Evolutionary conservation across 768 basidiomycete genomes (phyloP).

Genomic region (Pisolithus marmoratus): DNA sequence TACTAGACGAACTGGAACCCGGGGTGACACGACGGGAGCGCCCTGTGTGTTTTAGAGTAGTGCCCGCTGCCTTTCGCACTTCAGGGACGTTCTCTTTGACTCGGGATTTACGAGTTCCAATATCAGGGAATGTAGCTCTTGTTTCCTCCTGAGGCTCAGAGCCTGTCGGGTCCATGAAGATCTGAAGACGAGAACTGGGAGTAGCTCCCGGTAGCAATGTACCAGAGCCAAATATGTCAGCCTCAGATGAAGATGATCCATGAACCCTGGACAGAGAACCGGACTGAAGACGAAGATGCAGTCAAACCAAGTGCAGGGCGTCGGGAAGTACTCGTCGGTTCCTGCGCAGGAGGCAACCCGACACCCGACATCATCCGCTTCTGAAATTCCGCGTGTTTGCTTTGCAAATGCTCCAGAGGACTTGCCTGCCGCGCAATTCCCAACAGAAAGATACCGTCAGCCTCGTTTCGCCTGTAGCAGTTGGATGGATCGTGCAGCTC

Average conservation of each 20-base stretch:
- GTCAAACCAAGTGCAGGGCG: conserved; percentile 44
- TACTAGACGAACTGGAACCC: conserved; percentile 19
- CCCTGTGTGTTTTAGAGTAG: conserved; percentile 60
- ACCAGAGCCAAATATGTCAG: conserved; percentile 26
- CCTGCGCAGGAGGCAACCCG: conserved; percentile 32
- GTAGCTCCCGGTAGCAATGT: conserved; percentile 30
- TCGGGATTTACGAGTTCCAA: conserved; percentile 72
- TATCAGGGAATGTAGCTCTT: conserved; percentile 55
- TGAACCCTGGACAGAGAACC: conserved; percentile 12
- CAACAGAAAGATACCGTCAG: conserved; percentile 84
- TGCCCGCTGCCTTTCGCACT: conserved; percentile 60
- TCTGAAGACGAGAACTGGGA: conserved; percentile 55
- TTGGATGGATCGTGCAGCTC: not conserved
- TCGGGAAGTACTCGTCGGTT: conserved; percentile 29
- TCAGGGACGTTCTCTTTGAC: conserved; percentile 76
- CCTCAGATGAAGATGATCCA: conserved; percentile 13
- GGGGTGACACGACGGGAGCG: conserved; percentile 48
- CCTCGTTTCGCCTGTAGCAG: conserved; percentile 66
- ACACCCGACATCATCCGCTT: conserved; percentile 74
- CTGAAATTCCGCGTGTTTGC: conserved; percentile 80
- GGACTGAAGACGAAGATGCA: conserved; percentile 32
- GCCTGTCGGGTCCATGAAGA: conserved; percentile 70
- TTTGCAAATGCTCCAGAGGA: conserved; percentile 76
- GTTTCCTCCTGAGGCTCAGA: conserved; percentile 40
- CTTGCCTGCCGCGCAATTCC: conserved; percentile 80